Evolutionary conservation across 1,139 yeast genomes (phyloP), one percentile per base, ranked within the genome.

Genomic region (Groenewaldozyma sp.): DNA sequence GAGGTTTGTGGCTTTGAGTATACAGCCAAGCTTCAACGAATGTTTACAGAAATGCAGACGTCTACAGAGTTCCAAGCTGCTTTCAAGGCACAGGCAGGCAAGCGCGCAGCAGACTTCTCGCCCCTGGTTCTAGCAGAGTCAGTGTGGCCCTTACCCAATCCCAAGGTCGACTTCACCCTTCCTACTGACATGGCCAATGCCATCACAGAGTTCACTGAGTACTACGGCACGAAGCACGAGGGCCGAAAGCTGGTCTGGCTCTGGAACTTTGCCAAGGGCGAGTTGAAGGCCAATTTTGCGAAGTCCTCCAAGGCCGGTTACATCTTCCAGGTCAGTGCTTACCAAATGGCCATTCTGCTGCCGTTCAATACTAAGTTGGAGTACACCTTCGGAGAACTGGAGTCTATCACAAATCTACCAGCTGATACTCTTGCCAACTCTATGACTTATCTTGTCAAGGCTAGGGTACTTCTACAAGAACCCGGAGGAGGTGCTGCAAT

Each of bases 231-330:
- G 35, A 82, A 82, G 54, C 96, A 91, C 59, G 75, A 71, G 45
- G 97, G 97, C 11, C 74, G 98, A 59, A 79, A 86, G 50, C 73
- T 93, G 54, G 82, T 83, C 56, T 93, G 98, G 98, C 71, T 91
- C 44, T 93, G 97, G 96, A 83, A 86, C 51, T 78, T 86, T 56
- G 86, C 94, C 34, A 82, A 93, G 61, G 94, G 94, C 47, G 99
- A 93, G 58, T 65, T 93, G 41, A 82, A 78, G 60, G 95, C 94
- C n/a, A 82, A 83, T 56, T 73, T 87, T 48, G 75, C 91, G 4
- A 80, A 81, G 40, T 88, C 94, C 4, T 80, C 81, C 54, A 60
- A 59, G 41, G 51, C 51, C 3, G 86, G 91, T 3, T 94, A 94
- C 41, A 84, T 83, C 49, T 80, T 93, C 56, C 82, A 82, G 10